These are phyloP conservation scores for Penicillium lagena DNA, from an alignment of 495 filamentous ascomycete species.

Conservation along the genomic window DNA sequence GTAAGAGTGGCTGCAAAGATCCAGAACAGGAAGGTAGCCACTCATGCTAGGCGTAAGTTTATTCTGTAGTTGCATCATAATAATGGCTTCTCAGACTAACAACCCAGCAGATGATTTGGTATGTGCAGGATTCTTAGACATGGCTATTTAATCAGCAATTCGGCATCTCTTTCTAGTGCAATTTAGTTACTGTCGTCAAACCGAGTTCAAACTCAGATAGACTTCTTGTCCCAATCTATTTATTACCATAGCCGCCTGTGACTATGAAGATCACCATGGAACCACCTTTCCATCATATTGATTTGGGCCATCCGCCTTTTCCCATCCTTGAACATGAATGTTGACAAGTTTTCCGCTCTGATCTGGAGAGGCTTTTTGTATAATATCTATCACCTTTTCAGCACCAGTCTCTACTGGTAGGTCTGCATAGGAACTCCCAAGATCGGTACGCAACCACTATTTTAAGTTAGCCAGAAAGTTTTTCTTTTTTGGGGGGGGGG, in stretches of 20 bases:
- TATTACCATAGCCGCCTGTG: no score
- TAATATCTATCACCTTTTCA: constrained; percentile 37
- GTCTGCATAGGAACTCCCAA: constrained; percentile 37
- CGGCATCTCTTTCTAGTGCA: no score
- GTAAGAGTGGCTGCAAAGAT: constrained; percentile 25
- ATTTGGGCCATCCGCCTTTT: constrained; percentile 24
- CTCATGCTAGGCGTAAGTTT: constrained; percentile 19
- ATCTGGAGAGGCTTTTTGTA: constrained; percentile 24
- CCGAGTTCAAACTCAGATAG: no score
- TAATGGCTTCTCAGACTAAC: background rate
- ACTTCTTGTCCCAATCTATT: no score
- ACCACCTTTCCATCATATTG: constrained; percentile 30
- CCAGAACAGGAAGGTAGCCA: constrained; percentile 27
- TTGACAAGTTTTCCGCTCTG: constrained; percentile 41
- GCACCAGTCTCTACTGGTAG: constrained; percentile 36
- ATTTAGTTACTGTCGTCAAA: no score
- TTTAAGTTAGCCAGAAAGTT: constrained; percentile 4
- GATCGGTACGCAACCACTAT: constrained; percentile 46
- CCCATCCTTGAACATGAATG: constrained; percentile 39
- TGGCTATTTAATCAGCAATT: no score
- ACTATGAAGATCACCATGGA: constrained; percentile 20
- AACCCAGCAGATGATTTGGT: background rate
- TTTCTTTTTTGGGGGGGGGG: background rate
- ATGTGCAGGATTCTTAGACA: no score
- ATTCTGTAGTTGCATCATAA: background rate